Conservation (phyloP, 225 moss, liverwort and hornwort species). For the Antitrichia curtipendula region DNA sequence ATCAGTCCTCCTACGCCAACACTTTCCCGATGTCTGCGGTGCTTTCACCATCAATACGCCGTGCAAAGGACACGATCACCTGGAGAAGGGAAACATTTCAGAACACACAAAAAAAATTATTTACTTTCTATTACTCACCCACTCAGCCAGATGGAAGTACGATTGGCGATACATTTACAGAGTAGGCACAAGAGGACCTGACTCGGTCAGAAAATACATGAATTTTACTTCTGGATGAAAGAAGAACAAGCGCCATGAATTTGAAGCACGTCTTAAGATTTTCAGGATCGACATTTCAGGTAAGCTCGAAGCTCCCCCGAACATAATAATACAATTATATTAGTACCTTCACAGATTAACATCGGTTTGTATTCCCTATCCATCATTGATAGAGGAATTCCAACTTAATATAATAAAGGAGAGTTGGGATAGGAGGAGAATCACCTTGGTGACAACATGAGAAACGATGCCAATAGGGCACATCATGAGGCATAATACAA, state of each 20-base stretch:
- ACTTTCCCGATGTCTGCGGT: slow-evolving; percentile 10
- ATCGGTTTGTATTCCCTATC: background rate
- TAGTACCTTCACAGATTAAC: background rate
- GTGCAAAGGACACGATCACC: slow-evolving; percentile 15
- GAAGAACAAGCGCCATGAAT: background rate
- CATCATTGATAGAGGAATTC: background rate
- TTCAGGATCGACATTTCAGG: background rate
- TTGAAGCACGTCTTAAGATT: background rate
- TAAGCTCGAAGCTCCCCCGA: background rate
- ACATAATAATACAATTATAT: background rate
- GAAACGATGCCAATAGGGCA: slow-evolving; percentile 72
- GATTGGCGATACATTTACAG: background rate
- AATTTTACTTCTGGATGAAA: background rate
- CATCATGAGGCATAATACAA: slow-evolving; percentile 59
- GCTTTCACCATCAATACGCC: slow-evolving; percentile 23
- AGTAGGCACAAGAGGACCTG: background rate
- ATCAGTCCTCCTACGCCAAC: background rate
- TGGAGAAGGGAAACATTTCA: background rate
- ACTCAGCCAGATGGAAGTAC: background rate
- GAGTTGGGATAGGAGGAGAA: background rate
- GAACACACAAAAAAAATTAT: background rate
- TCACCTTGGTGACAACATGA: slow-evolving; percentile 79
- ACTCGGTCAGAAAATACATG: background rate
- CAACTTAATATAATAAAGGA: background rate
- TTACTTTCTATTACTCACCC: background rate